phyloP scores from a whole-genome alignment of 192 early-diverging fungal species.

The Funneliformis geosporum region DNA sequence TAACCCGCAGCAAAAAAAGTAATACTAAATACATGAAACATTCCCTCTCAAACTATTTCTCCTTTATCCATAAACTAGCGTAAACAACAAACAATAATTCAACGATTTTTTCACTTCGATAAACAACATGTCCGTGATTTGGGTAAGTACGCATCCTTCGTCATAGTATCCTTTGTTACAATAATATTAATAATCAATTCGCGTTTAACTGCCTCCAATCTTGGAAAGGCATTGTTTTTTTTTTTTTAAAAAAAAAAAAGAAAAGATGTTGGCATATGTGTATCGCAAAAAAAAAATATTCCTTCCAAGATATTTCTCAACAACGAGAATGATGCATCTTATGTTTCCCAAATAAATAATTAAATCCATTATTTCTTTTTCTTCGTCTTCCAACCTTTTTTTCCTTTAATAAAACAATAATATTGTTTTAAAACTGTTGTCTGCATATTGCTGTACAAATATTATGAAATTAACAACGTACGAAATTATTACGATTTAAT shows the following conservation, averaged over 20 bases:
- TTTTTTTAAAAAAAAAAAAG: background rate
- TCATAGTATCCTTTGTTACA: background rate
- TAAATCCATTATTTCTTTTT: background rate
- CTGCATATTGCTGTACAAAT: no score
- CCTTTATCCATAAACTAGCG: background rate
- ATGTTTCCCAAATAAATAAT: background rate
- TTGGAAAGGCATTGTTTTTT: background rate
- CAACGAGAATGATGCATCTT: background rate
- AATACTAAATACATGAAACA: background rate
- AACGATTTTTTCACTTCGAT: background rate
- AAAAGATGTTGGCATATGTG: background rate
- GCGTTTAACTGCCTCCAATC: background rate
- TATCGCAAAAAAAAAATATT: background rate
- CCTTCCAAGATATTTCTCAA: background rate
- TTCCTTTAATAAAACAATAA: no score
- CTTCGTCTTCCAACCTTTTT: background rate
- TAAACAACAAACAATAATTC: background rate
- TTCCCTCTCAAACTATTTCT: background rate
- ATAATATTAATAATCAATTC: background rate
- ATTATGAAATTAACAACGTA: no score
- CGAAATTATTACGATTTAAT: no score
- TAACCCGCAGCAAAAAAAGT: background rate
- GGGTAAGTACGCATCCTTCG: no score
- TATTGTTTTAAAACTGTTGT: no score
- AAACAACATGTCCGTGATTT: background rate